Evolutionary conservation across 2,329 filamentous ascomycete species (phyloP).

Genomic region (Alternaria brassicicola): DNA sequence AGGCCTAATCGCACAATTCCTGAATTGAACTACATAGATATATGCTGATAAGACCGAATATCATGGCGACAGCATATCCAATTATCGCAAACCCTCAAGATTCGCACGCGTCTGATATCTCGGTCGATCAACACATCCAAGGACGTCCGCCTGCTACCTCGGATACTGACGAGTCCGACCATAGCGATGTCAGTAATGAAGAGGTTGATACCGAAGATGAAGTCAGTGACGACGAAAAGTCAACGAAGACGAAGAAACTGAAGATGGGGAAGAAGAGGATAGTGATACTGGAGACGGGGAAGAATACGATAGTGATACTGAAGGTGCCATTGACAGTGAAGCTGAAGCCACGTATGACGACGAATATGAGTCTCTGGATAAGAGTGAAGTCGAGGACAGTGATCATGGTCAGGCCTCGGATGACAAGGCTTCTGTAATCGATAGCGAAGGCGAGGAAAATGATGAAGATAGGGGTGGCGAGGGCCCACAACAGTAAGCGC

Average conservation of each 20-base stretch:
- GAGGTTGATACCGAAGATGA: background rate
- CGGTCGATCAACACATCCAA: background rate
- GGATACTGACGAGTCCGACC: background rate
- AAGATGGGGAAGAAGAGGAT: background rate
- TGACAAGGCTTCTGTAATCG: background rate
- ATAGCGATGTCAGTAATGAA: background rate
- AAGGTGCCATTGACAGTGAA: background rate
- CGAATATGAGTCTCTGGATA: background rate
- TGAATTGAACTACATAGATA: background rate
- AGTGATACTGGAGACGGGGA: background rate
- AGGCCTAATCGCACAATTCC: background rate
- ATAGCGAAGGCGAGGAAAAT: background rate
- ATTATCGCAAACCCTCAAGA: background rate
- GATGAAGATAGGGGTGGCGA: background rate
- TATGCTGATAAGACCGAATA: background rate
- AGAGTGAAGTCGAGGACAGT: background rate
- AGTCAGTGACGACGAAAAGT: background rate
- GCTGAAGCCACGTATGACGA: background rate
- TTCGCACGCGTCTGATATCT: too few relatives aligned
- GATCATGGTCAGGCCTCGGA: background rate
- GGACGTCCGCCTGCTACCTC: background rate
- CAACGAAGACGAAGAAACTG: background rate
- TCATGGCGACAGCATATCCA: background rate
- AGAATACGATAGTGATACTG: background rate
- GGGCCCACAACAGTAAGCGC: background rate